Conservation (phyloP, 495 filamentous ascomycete genomes). For the Neurospora intermedia region DNA sequence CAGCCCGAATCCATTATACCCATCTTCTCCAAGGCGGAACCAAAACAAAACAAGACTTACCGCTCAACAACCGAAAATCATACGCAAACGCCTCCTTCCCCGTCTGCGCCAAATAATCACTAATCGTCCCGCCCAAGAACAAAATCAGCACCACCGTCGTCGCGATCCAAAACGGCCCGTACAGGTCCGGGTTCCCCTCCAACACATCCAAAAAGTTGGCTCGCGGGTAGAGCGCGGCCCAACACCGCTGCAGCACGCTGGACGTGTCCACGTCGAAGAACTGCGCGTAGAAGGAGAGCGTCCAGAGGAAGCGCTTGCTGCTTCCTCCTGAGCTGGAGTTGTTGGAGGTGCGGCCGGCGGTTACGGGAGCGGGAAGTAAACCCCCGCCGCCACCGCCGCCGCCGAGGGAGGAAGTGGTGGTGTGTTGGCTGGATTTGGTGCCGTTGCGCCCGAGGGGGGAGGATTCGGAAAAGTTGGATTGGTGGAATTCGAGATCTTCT, state of each 20-base stretch:
- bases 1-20: too few relatives aligned
- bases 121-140: constrained; percentile 91
- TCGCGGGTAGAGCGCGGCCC: constrained; percentile 74
- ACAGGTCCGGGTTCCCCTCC: constrained; percentile 94
- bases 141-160: constrained; percentile 94
- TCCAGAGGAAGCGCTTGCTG: constrained; percentile 85
- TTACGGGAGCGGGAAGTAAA: constrained; percentile 46
- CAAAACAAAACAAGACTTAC: constrained; percentile 29
- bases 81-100: constrained; percentile 49
- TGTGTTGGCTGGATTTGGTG: constrained; percentile 6
- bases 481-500: constrained; percentile 98
- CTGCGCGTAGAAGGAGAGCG: constrained; percentile 85
- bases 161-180: constrained; percentile 94
- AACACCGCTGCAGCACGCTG: constrained; percentile 72
- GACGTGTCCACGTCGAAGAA: constrained; percentile 96
- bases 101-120: constrained; percentile 59
- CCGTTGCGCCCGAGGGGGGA: constrained; percentile 44
- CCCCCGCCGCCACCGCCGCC: constrained; percentile 54
- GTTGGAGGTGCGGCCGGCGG: constrained; percentile 21
- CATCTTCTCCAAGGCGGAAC: too few relatives aligned
- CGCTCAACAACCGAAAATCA: constrained; percentile 74
- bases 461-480: constrained; percentile 52
- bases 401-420: constrained; percentile 24
- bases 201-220: constrained; percentile 92
- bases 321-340: constrained; percentile 28